A percentile compares a stretch with the other conserved stretches of the same genome.
Conservation (phyloP, 2,329 filamentous ascomycete species). For the Talaromyces sp. region DNA sequence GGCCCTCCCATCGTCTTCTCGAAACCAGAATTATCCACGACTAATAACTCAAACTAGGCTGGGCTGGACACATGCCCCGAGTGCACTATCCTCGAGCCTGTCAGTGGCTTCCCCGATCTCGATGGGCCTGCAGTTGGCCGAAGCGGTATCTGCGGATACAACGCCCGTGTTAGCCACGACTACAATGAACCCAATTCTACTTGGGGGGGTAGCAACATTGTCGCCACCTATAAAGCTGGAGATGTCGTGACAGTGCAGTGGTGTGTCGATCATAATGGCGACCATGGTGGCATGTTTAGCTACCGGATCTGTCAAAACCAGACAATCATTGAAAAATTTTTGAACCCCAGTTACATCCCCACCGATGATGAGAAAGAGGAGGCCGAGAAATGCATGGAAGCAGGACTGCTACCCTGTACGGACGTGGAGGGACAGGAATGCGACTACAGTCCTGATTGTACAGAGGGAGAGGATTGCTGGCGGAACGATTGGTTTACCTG, state of each 20-base stretch:
- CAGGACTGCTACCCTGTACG: slow-evolving; percentile 44
- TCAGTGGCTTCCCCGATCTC: slow-evolving; percentile 47
- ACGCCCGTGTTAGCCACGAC: slow-evolving; percentile 49
- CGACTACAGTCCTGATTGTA: slow-evolving; percentile 46
- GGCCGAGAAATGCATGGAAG: slow-evolving; percentile 50
- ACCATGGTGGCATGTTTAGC: slow-evolving; percentile 54
- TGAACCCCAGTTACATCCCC: slow-evolving; percentile 44
- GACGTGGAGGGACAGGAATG: slow-evolving; percentile 49
- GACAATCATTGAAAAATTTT: slow-evolving; percentile 46
- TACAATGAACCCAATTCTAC: slow-evolving; percentile 45
- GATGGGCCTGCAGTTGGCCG: slow-evolving; percentile 42
- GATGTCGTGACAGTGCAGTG: slow-evolving; percentile 48
- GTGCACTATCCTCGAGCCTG: slow-evolving; percentile 52
- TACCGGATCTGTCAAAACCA: slow-evolving; percentile 53
- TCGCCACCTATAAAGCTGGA: slow-evolving; percentile 43
- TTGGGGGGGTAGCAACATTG: slow-evolving; percentile 40
- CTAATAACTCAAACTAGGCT: slow-evolving; percentile 27
- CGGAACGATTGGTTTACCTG: slow-evolving; percentile 55
- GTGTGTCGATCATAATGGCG: slow-evolving; percentile 54
- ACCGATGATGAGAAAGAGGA: slow-evolving; percentile 50
- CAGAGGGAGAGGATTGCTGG: slow-evolving; percentile 39
- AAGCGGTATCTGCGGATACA: slow-evolving; percentile 51
- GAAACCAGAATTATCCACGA: background rate
- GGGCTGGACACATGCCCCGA: slow-evolving; percentile 50
- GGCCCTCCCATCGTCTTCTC: background rate